Evolutionary conservation across 768 basidiomycete species (phyloP), one percentile per base, ranked within the genome.

Genomic region (Russula emetica): DNA sequence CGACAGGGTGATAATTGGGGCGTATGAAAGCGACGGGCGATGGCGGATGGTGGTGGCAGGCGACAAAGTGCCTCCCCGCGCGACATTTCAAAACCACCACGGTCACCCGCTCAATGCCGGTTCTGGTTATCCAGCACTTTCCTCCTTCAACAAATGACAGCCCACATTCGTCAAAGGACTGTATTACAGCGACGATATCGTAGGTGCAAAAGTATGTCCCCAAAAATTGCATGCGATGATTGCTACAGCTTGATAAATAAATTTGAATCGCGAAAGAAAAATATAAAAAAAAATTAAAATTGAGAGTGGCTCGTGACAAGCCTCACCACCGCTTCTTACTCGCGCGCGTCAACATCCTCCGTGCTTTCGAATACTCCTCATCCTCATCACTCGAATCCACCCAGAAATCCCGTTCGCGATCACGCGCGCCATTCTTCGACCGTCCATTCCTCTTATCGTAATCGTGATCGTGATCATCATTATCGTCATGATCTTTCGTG

Each of bases 351-450:
- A 92, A 76, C 72, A 86, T 58, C 61, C 67, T 76, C 74, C 80
- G 81, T 60, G 87, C 90, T 24, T 70, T 77, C 58, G 76, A 69
- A 75, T 92, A 91, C 71, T 79, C 85, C 64, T 80, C 85, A 70
- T 89, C 87, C 68, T 90, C 77, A 56, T 87, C 87, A 69, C 86
- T 86, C 68, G 88, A 89, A 69, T 92, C 87, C 64, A 80, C 79
- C 90, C 89, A 91, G 64, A 84, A 70, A 66, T 84, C 82, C 24
- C 66, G 56, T 14, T 63, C 63, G 16, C 38, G 38, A 40, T 38
- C 38, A 40, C 38, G n/a, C 52, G 57, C 51, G 7, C 50, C 50
- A 24, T 67, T 62, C 59, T 54, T 52, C 51, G 63, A 49, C 55
- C 66, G 32, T 61, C 47, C 54, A 56, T 63, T 49, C 67, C 58